These are phyloP conservation scores for Nitzschia sp. DNA, from an alignment of 108 stramenopile species.

Conservation along the genomic window DNA sequence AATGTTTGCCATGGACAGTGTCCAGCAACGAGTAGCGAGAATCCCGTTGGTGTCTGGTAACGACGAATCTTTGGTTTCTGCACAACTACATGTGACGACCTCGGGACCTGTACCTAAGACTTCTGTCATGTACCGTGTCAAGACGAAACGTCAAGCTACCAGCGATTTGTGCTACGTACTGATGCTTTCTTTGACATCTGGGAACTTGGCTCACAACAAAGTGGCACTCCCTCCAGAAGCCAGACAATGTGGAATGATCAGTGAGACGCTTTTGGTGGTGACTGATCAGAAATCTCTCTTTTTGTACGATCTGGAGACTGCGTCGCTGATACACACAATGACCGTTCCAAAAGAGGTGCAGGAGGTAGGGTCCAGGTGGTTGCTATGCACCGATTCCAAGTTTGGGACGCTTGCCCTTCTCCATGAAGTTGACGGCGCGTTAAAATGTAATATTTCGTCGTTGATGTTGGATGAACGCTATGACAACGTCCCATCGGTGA, in stretches of 20 bases:
- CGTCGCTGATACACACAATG: conserved; percentile 16
- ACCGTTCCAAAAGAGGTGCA: conserved; percentile 9
- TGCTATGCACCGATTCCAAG: conserved; percentile 17
- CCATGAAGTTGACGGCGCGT: conserved; percentile 7
- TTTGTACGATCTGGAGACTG: conserved; percentile 34
- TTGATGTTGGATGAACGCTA: conserved; percentile 24
- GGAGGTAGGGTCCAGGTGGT: conserved; percentile 15
- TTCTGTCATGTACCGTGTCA: conserved; percentile 14
- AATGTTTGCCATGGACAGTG: neutral
- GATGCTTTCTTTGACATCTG: conserved; percentile 8
- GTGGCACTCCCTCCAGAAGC: conserved; percentile 18
- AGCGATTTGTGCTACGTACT: neutral
- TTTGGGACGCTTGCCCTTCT: conserved; percentile 13
- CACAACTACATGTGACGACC: conserved; percentile 17
- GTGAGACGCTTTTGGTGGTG: conserved; percentile 24
- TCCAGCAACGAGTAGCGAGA: neutral
- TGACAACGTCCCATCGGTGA: neutral
- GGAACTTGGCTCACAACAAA: conserved; percentile 11
- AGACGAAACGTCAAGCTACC: neutral
- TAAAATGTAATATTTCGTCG: conserved; percentile 14
- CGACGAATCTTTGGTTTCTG: neutral
- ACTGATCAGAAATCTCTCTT: conserved; percentile 23
- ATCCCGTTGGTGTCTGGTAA: neutral
- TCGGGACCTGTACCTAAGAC: conserved; percentile 4
- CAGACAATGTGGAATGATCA: conserved; percentile 21